Base-by-base conservation (phyloP, 2,329 filamentous ascomycete species). In the Fusarium piperis region DNA sequence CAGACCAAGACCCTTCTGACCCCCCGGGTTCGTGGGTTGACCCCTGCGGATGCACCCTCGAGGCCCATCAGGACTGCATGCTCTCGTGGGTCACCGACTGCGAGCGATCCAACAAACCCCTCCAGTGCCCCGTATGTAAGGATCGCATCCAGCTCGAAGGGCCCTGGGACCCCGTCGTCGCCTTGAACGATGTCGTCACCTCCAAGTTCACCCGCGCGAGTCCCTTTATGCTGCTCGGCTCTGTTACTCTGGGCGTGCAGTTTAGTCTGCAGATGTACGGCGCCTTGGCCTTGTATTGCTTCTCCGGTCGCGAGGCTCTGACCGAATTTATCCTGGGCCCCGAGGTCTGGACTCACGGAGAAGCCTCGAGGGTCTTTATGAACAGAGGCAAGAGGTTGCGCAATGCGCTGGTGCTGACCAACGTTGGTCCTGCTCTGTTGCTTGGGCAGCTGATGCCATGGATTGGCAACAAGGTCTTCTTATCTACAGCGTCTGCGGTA, bases 21-120 rank as follows among this genome's bases (percentile, higher is more conserved):
- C 77, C 85, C 10, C 84, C 87, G 5, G 79, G 82, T 51, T 81
- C 84, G 61, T 99, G 96, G 95, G 91, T 94, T 48, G 93, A 92
- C 61, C 95, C 96, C 2, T 99, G 96, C 79, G 92, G 92, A 1
- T 99, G 96, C 82, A 94, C 93, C 13, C 86, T 99, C 39, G 93
- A 93, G 62, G 96, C 95, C 2, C 96, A 99, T 79, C 94, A 98
- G 80, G 89, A 90, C 67, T 97, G 95, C 79, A 87, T 98, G 72
- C 86, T 98, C 39, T 92, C 94, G 76, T 99, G 95, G 95, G 92
- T 98, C 18, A 92, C 93, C n/a, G 94, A 97, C 78, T 89, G 94
- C 78, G 94, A 98, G 82, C 87, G 81, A 65, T 81, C 88, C 78
- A 79, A 85, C 79, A 89, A 90, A 61, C 90, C 91, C 68, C 90